Evolutionary conservation across 345 rosid genomes (phyloP).

Genomic region (Camelina hispida): DNA sequence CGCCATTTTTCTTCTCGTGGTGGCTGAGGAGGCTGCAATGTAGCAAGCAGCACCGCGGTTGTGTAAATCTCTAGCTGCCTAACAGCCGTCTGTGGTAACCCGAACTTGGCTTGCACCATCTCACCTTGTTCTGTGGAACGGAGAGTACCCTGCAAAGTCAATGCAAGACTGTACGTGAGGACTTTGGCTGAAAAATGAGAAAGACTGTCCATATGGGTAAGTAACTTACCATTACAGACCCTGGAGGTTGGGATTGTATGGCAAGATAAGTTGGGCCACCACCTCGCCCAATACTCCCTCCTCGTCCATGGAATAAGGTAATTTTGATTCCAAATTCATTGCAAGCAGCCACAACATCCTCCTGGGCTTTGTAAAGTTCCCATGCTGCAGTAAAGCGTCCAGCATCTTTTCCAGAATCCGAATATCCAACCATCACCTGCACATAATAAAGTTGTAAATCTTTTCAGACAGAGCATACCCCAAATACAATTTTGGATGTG

Average conservation of each 20-base stretch:
- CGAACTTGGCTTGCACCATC: conserved; percentile 99
- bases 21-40: conserved; percentile 80
- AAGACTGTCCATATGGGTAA: conserved; percentile 7
- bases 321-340: conserved; percentile 87
- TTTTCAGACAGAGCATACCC: not conserved
- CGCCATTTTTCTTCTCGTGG: conserved; percentile 96
- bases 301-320: conserved; percentile 97
- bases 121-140: conserved; percentile 99
- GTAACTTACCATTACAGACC: conserved; percentile 88
- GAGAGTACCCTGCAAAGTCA: conserved; percentile 42
- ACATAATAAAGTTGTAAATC: not conserved
- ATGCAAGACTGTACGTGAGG: conserved; percentile 22
- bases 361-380: conserved; percentile 99
- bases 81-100: conserved; percentile 87
- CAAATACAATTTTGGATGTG: no score
- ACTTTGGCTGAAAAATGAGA: conserved; percentile 14
- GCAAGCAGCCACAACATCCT: conserved; percentile 96
- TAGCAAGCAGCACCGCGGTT: conserved; percentile 92
- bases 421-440: conserved; percentile 99
- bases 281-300: conserved; percentile 98
- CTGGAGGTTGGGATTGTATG: conserved; percentile 98
- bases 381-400: conserved; percentile 99
- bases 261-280: conserved; percentile 98
- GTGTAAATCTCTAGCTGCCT: conserved; percentile 96
- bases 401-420: conserved; percentile 98